phyloP scores from a whole-genome alignment of 345 rosid genomes.

The Lepidium aucheri region DNA sequence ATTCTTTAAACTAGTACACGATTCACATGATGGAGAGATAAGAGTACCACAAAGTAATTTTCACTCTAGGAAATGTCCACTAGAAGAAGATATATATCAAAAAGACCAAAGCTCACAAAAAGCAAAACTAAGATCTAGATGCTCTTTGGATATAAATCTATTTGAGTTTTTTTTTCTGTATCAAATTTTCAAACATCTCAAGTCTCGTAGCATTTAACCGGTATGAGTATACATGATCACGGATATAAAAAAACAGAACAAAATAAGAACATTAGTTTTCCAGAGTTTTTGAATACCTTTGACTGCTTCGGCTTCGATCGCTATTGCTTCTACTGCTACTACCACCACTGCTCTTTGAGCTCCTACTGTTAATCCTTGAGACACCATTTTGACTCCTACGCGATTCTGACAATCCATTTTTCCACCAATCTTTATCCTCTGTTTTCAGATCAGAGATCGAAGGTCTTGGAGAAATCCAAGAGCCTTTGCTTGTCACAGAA shows the following conservation, averaged over 20 bases:
- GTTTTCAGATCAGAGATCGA: slow-evolving; percentile 28
- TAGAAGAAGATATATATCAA: not conserved
- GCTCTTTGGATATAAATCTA: not conserved
- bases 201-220: not conserved
- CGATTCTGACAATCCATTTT: slow-evolving; percentile 31
- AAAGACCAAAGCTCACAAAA: not conserved
- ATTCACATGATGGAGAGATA: not conserved
- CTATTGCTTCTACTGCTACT: slow-evolving; percentile 44
- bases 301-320: slow-evolving; percentile 19
- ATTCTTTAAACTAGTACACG: not conserved
- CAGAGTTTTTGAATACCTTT: slow-evolving; percentile 30
- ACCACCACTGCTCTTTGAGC: slow-evolving; percentile 43
- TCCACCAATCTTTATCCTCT: slow-evolving; percentile 74
- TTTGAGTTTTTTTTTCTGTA: not conserved
- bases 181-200: not conserved
- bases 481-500: slow-evolving; percentile 11
- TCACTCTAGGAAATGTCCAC: not conserved
- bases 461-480: slow-evolving; percentile 39
- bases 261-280: not conserved
- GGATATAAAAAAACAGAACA: not conserved
- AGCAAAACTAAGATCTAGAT: not conserved
- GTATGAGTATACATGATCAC: not conserved
- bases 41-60: not conserved
- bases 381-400: slow-evolving; percentile 32
- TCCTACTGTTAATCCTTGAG: slow-evolving; percentile 25